phyloP scores from a whole-genome alignment of 1,284 basidiomycete species.

The Ganoderma sinense region DNA sequence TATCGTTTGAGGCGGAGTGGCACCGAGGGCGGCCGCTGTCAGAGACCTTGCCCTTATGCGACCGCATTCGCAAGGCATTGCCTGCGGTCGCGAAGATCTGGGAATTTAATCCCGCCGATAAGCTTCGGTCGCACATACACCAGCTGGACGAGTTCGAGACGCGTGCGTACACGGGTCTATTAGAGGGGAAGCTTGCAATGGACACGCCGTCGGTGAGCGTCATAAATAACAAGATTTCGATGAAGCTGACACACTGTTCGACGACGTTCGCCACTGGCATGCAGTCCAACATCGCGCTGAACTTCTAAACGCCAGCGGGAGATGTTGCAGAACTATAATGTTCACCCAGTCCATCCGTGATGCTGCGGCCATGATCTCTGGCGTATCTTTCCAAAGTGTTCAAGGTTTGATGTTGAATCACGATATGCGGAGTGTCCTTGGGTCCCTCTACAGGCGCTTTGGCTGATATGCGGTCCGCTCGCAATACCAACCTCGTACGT shows the following conservation, averaged over 20 bases:
- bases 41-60: constrained; percentile 24
- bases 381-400: background rate
- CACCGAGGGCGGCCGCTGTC: constrained; percentile 29
- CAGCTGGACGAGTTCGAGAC: constrained; percentile 23
- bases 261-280: background rate
- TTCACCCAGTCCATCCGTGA: background rate
- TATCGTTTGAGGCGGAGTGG: constrained; percentile 29
- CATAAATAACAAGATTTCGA: background rate
- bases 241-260: constrained; percentile 4
- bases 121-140: constrained; percentile 14
- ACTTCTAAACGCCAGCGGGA: constrained; percentile 3
- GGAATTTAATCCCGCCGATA: constrained; percentile 14
- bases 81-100: constrained; percentile 30
- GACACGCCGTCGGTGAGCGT: constrained; percentile 31
- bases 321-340: background rate
- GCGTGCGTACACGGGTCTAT: constrained; percentile 24
- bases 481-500: background rate
- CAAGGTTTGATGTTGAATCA: constrained; percentile 4
- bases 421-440: background rate
- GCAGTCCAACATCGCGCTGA: constrained; percentile 21
- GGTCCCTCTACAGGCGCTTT: background rate
- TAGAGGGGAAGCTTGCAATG: constrained; percentile 26
- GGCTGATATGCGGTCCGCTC: background rate
- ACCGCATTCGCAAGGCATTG: constrained; percentile 25
- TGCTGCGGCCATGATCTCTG: constrained; percentile 12